Evolutionary conservation across 1,284 basidiomycete species (phyloP), one percentile per base, ranked within the genome.

Genomic region (Chiua sp.): DNA sequence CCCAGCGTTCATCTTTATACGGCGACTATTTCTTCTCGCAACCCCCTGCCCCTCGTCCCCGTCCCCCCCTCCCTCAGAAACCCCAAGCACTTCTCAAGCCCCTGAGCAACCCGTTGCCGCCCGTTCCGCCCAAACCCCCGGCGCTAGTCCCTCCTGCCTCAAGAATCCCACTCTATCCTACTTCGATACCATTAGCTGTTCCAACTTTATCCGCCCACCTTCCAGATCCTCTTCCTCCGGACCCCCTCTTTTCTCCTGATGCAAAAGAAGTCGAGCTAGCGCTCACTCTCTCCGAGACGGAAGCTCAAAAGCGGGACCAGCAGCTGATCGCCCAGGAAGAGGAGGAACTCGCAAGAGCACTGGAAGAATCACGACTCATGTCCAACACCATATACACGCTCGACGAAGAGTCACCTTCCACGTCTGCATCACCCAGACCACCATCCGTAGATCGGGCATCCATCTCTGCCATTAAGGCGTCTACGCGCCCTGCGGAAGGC

Each of bases 271-370:
- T 81, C 12, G 68, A 69, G 39, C 69, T 71, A 16, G 81, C 75
- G 12, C 69, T 90, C 23, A 81, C 82, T n/a, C 64, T 87, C 35
- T 89, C 89, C 3, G 78, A 79, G 47, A 79, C 81, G 47, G 82
- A 85, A 57, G 77, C 80, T 6, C 71, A 71, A 32, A 76, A 76
- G 47, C 77, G 77, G 49, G 73, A 79, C 58, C 70, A 76, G 47
- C 65, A 68, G 22, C 48, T 73, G 49, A 52, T 68, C 35, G 63
- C 70, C 12, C 68, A 82, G 64, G 89, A 91, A 67, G 87, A 89
- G 58, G 84, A 84, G 39, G 86, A 89, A 50, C 76, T 92, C 23
- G 83, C 83, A n/a, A 79, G 77, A 63, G 90, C 88, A 0, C 65
- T 91, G 59, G 79, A 84, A 63, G 87, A 84, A 63, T 91, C 90